Base-by-base conservation (phyloP, 768 basidiomycete genomes). In the Candolleomyces eurysporus region DNA sequence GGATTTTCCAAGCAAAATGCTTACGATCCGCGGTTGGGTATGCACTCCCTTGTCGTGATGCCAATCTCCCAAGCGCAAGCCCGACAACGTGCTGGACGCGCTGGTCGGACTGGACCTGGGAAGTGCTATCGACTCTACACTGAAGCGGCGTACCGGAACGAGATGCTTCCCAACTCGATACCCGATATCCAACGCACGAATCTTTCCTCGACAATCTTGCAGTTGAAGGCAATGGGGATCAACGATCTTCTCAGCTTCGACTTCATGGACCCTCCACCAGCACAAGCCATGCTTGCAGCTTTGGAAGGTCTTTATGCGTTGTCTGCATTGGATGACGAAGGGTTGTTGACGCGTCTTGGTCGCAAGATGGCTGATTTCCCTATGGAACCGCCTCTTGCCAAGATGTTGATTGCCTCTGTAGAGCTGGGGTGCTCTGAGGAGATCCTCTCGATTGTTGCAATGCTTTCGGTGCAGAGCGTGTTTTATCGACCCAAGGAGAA, bases 401-500 rank as follows among this genome's bases (percentile, higher is more conserved):
- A 98, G 78, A 99, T 97, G 96, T 76, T 99, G 52, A 98, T 98
- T 71, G 94, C 94, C 4, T 97, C 95, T 1, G 96, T 98, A 11
- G 97, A 98, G 69, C 83, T 97, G 57, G 95, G 94, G 11, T 99
- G 97, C 70, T 99, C 97, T 0, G 96, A 99, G 69, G 97, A 99
- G 73, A 97, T 98, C 65, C 75, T 99, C 46, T 96, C 94, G 3
- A 91, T 98, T 57, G 95, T 98, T 1, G 96, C 96, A 9, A 99
- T 99, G 97, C 78, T 98, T 45, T 94, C 93, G 3, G 94, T 97
- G 32, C 96, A 96, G 71, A 92, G 87, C 54, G 94, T 98, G 43
- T 99, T 98, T 74, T 98, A 98, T 75, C 87, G 97, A 42, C 97
- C 96, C n/a, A 98, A 98, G 75, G 97, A 98, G 76, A 98, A 98